These are phyloP conservation scores for Raphanus sativus DNA, from an alignment of 345 rosid genomes.

Conservation along the genomic window DNA sequence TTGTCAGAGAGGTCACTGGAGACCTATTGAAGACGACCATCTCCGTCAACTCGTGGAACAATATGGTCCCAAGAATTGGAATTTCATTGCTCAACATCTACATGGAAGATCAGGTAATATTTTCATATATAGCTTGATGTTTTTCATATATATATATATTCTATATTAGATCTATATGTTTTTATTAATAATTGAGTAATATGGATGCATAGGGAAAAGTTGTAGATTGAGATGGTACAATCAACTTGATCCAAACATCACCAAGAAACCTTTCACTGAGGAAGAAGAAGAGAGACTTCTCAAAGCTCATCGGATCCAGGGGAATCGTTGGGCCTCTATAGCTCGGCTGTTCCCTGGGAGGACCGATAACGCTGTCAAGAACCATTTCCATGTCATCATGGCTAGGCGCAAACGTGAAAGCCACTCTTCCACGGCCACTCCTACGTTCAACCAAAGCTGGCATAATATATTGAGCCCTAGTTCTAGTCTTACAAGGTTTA, in stretches of 20 bases:
- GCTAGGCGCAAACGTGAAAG: conserved; percentile 58
- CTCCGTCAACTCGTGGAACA: conserved; percentile 55
- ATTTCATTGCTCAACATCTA: conserved; percentile 60
- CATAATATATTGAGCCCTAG: conserved; percentile 13
- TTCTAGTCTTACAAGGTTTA: conserved; percentile 24
- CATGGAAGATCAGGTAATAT: conserved; percentile 58
- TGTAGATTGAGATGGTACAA: conserved; percentile 80
- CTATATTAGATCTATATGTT: conserved; percentile 5
- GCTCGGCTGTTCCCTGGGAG: conserved; percentile 60
- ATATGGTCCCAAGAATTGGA: conserved; percentile 66
- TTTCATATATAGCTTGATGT: neutral
- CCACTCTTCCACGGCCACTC: conserved; percentile 24
- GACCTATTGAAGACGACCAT: conserved; percentile 59
- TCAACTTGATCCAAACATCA: conserved; percentile 74
- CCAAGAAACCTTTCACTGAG: conserved; percentile 57
- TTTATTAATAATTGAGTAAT: neutral
- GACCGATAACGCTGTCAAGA: conserved; percentile 74
- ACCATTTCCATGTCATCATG: conserved; percentile 70
- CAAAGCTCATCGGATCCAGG: conserved; percentile 57
- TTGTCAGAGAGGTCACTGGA: conserved; percentile 69
- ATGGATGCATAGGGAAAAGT: conserved; percentile 52
- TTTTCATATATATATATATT: neutral
- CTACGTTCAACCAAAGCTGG: conserved; percentile 25
- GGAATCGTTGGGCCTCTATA: conserved; percentile 66
- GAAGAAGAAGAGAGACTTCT: conserved; percentile 65